Percentiles rank a stretch among this genome's conserved stretches.
phyloP scores from a whole-genome alignment of 208 protist species.

The Porcisia hertigi region DNA sequence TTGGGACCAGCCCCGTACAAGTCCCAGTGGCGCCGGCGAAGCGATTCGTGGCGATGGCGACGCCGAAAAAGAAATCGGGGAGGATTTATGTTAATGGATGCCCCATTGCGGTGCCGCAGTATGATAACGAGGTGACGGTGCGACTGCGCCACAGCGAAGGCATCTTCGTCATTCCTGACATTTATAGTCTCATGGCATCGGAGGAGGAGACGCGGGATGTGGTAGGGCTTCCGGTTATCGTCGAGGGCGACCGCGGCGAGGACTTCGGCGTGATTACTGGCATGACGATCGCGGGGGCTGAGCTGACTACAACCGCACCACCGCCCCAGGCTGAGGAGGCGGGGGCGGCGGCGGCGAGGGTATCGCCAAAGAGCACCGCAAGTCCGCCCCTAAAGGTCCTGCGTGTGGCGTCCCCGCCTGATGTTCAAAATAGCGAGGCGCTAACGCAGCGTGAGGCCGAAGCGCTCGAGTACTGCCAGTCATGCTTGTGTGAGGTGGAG shows the following conservation, averaged over 20 bases:
- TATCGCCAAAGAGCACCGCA: not conserved
- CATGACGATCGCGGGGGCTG: conserved; percentile 13
- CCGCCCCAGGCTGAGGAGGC: conserved; percentile 22
- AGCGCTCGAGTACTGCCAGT: conserved; percentile 61
- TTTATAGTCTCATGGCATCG: conserved; percentile 43
- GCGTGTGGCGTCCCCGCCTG: conserved; percentile 51
- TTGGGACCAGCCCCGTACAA: not conserved
- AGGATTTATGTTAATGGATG: conserved; percentile 60
- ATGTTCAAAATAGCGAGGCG: conserved; percentile 43
- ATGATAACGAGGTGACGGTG: conserved; percentile 62
- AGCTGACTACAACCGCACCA: not conserved
- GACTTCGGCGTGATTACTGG: conserved; percentile 67
- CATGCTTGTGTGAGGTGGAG: conserved; percentile 43
- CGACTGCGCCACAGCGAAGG: conserved; percentile 49
- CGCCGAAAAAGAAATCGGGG: conserved; percentile 33
- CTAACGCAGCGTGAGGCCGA: conserved; percentile 55
- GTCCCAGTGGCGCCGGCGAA: not conserved
- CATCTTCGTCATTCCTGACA: conserved; percentile 51
- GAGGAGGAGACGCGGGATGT: conserved; percentile 46
- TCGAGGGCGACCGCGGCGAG: conserved; percentile 85
- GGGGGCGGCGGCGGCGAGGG: conserved; percentile 2
- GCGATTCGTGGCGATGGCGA: not conserved
- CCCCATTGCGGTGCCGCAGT: conserved; percentile 47
- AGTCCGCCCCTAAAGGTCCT: conserved; percentile 41
- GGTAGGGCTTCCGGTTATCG: conserved; percentile 62